Percentiles rank a stretch among this genome's conserved stretches.
These are phyloP conservation scores for Diplodia intermedia DNA, from an alignment of 2,329 filamentous ascomycete genomes.

Conservation along the genomic window DNA sequence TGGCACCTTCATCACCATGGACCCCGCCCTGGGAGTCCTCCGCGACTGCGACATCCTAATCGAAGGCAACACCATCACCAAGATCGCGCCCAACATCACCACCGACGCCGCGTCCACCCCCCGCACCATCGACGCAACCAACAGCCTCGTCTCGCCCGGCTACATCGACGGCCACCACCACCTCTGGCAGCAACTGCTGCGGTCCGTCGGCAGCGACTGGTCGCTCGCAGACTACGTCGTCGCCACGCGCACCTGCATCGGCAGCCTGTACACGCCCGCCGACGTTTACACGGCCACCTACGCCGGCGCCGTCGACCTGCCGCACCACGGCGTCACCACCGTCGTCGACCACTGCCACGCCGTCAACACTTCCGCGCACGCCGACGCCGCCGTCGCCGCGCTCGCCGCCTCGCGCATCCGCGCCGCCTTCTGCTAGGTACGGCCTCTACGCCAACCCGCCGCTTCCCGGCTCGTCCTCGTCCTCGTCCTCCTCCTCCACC, in stretches of 20 bases:
- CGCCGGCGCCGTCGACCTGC: not conserved
- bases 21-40: not conserved
- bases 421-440: conserved; percentile 12
- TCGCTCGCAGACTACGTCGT: not conserved
- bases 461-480: not conserved
- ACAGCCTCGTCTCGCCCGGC: not conserved
- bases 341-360: conserved; percentile 17
- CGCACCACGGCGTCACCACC: not conserved
- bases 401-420: conserved; percentile 8
- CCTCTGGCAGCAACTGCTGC: not conserved
- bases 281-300: conserved; percentile 3
- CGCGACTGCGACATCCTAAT: not conserved
- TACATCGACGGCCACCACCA: conserved; percentile 11
- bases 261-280: not conserved
- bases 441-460: conserved; percentile 17
- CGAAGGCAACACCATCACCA: not conserved
- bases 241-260: not conserved
- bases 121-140: conserved; percentile 1
- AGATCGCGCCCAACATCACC: not conserved
- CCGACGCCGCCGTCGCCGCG: conserved; percentile 7
- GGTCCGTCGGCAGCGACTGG: not conserved
- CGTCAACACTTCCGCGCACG: conserved; percentile 6
- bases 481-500: not conserved
- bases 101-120: not conserved
- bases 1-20: conserved; percentile 3